phyloP scores from a whole-genome alignment of 2,329 filamentous ascomycete genomes.

The Xylaria multiplex region DNA sequence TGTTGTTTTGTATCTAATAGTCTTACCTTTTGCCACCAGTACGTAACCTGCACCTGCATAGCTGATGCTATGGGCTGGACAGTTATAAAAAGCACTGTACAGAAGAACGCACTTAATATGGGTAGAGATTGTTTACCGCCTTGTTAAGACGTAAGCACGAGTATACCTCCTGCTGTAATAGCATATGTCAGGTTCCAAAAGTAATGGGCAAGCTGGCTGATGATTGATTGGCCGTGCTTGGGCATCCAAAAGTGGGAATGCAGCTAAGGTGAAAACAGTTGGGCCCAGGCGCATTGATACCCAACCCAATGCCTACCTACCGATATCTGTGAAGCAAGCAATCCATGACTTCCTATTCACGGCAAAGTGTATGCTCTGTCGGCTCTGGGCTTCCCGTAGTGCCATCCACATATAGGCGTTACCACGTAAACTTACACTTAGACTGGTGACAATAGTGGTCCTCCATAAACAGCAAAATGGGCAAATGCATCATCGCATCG shows the following conservation, averaged over 20 bases:
- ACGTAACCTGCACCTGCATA: neutral
- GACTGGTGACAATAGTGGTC: slow-evolving; percentile 4
- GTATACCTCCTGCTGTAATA: slow-evolving; percentile 22
- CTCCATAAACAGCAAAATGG: neutral
- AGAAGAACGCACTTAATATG: slow-evolving; percentile 13
- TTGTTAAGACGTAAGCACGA: slow-evolving; percentile 29
- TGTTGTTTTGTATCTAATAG: slow-evolving; percentile 25
- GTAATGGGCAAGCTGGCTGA: slow-evolving; percentile 13
- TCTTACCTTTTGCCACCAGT: slow-evolving; percentile 37
- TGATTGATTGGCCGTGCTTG: slow-evolving; percentile 39
- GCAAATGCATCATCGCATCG: slow-evolving; percentile 16
- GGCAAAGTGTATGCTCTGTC: slow-evolving; percentile 17
- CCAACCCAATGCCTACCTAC: slow-evolving; percentile 49
- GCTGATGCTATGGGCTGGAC: slow-evolving; percentile 39
- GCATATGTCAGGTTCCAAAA: slow-evolving; percentile 24
- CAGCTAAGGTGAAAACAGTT: slow-evolving; percentile 41
- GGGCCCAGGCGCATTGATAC: slow-evolving; percentile 58
- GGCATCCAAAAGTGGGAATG: slow-evolving; percentile 47
- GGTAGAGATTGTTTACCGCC: slow-evolving; percentile 28
- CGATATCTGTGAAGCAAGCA: slow-evolving; percentile 27
- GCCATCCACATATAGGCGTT: slow-evolving; percentile 21
- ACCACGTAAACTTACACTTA: slow-evolving; percentile 9
- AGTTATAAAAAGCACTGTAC: slow-evolving; percentile 34
- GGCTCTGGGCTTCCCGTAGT: slow-evolving; percentile 22
- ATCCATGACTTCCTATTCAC: slow-evolving; percentile 24